phyloP scores from a whole-genome alignment of 768 basidiomycete genomes.

The Suillus paluster region DNA sequence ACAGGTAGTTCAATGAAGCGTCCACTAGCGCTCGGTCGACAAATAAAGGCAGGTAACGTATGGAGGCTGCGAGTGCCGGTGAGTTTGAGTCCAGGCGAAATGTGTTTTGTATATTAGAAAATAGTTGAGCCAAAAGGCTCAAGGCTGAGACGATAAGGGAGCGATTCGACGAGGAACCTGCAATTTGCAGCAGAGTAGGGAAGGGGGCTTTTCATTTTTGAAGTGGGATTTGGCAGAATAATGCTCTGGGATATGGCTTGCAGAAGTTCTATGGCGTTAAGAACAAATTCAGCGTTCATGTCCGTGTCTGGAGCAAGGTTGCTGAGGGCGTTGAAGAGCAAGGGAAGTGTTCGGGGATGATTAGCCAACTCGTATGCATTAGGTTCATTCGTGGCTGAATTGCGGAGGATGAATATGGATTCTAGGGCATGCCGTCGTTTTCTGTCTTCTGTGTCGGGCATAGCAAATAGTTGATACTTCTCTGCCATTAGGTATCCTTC shows the following conservation, averaged over 20 bases:
- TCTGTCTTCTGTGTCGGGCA: slow-evolving; percentile 50
- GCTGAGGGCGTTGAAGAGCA: slow-evolving; percentile 68
- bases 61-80: slow-evolving; percentile 61
- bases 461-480: slow-evolving; percentile 56
- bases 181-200: slow-evolving; percentile 57
- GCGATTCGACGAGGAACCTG: slow-evolving; percentile 66
- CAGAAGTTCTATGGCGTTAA: slow-evolving; percentile 73
- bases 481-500: slow-evolving; percentile 60
- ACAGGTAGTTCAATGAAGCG: slow-evolving; percentile 74
- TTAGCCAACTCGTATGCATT: slow-evolving; percentile 65
- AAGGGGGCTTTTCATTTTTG: slow-evolving; percentile 55
- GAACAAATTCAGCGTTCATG: slow-evolving; percentile 70
- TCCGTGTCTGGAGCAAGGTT: slow-evolving; percentile 65
- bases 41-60: slow-evolving; percentile 76
- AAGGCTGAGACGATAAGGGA: slow-evolving; percentile 74
- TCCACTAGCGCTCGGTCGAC: slow-evolving; percentile 71
- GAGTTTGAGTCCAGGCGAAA: slow-evolving; percentile 58
- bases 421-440: slow-evolving; percentile 82
- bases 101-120: slow-evolving; percentile 64
- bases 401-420: slow-evolving; percentile 85
- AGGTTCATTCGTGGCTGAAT: slow-evolving; percentile 70
- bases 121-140: slow-evolving; percentile 60
- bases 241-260: slow-evolving; percentile 59
- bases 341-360: slow-evolving; percentile 63
- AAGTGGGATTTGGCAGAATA: slow-evolving; percentile 40